phyloP scores from a whole-genome alignment of 2,329 filamentous ascomycete species.

The Hypomyces perniciosus region DNA sequence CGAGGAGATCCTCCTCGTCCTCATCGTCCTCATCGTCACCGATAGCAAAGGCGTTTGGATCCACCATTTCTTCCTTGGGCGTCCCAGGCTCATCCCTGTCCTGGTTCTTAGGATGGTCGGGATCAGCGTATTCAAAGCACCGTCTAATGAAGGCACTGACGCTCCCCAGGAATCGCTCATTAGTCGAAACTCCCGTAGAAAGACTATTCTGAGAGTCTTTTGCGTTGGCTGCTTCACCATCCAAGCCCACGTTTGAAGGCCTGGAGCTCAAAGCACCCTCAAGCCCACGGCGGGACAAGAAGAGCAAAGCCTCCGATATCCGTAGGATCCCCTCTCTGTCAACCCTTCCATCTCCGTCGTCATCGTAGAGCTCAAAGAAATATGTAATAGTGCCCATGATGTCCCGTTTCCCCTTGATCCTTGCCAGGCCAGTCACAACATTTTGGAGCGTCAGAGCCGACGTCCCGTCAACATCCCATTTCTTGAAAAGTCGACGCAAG shows the following conservation, averaged over 20 bases:
- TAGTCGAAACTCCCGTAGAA: slow-evolving; percentile 54
- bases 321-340: slow-evolving; percentile 91
- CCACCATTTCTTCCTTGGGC: slow-evolving; percentile 25
- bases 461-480: slow-evolving; percentile 77
- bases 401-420: slow-evolving; percentile 87
- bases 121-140: slow-evolving; percentile 97
- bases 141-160: slow-evolving; percentile 93
- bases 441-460: slow-evolving; percentile 82
- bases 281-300: slow-evolving; percentile 82
- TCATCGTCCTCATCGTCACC: slow-evolving; percentile 63
- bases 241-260: slow-evolving; percentile 50
- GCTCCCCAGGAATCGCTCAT: slow-evolving; percentile 85
- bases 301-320: slow-evolving; percentile 90
- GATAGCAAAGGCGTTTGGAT: slow-evolving; percentile 60
- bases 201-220: slow-evolving; percentile 33
- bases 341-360: slow-evolving; percentile 82
- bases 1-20: slow-evolving; percentile 54
- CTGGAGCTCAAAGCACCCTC: slow-evolving; percentile 67
- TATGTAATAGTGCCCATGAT: slow-evolving; percentile 98
- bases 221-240: slow-evolving; percentile 27
- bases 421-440: slow-evolving; percentile 82
- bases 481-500: slow-evolving; percentile 75
- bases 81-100: slow-evolving; percentile 26
- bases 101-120: slow-evolving; percentile 66
- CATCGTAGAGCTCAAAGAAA: slow-evolving; percentile 96